phyloP scores from a whole-genome alignment of 257 asterid genomes.

The Solanum sitiens region DNA sequence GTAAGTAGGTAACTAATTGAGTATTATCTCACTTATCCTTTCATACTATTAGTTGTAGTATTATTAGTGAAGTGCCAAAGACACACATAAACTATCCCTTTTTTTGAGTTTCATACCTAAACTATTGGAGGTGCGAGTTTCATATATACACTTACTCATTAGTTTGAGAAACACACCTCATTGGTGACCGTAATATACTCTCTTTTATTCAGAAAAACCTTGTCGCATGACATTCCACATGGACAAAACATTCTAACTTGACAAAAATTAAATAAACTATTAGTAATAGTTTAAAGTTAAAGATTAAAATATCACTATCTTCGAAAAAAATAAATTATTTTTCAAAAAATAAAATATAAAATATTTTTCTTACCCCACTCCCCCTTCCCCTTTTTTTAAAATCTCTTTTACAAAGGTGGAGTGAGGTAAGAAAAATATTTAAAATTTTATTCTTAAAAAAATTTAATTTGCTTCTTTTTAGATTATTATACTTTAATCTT shows the following conservation, averaged over 20 bases:
- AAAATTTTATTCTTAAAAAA: too few species aligned
- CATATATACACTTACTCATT: background rate
- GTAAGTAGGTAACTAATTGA: background rate
- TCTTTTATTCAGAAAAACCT: background rate
- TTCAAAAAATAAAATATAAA: too few species aligned
- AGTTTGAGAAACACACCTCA: background rate
- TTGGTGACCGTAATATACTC: background rate
- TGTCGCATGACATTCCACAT: background rate
- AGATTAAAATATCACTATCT: background rate
- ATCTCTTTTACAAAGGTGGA: too few species aligned
- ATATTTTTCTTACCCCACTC: background rate
- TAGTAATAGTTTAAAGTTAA: background rate
- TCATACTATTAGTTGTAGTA: background rate
- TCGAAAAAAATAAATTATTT: background rate
- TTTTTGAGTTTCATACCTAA: background rate
- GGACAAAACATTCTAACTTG: background rate
- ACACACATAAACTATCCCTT: background rate
- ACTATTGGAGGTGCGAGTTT: background rate
- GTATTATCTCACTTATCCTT: background rate
- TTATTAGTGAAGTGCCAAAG: background rate
- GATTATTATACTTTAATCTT: background rate
- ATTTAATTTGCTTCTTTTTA: too few species aligned
- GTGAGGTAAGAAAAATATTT: too few species aligned
- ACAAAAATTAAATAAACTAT: too few species aligned
- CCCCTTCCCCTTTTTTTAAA: too few species aligned